Evolutionary conservation across 192 early-diverging fungal species (phyloP), one percentile per base, ranked within the genome.

Genomic region (Coemansia sp.): DNA sequence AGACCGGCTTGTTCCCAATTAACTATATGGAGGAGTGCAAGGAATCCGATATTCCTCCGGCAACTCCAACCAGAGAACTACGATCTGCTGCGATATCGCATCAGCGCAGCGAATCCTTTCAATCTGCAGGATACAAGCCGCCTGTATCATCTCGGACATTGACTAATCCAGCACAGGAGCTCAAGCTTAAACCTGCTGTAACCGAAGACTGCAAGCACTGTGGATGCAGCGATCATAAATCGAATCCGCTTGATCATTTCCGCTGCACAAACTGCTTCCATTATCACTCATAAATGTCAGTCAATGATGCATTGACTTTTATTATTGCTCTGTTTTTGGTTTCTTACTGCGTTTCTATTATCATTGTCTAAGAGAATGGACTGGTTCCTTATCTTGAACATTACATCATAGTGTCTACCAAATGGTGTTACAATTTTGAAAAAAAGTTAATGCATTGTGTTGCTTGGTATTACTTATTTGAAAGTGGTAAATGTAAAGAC

Each of bases 231-330:
- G 91, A 94, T 32, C 92, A 87, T 80, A 72, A 79, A 42, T 70
- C 91, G 23, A 88, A 94, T 78, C 87, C 88, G 11, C 94, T 94
- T 74, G 88, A 88, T 63, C 78, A 82, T 32, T 87, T 82, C 23
- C 85, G 84, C 61, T 96, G 94, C 76, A 92, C 83, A 71, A 92
- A 88, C 66, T 96, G 94, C 80, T 92, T 87, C 72, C 94, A 95
- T 71, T 82, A 79, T 24, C 91, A 94, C 58, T 79, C 61, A 4
- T 51, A 20, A n/a, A 10, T 5, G 33, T 10, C 1, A 5, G 33
- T 6, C 33, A 36, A 36, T 36, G 2, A 10, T 1, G 14, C 59
- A 61, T 1, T 29, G 50, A 22, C 3, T 5, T 11, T 57, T 23
- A 24, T 10, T 33, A 42, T 36, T 54, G 14, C n/a, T 57, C n/a